phyloP scores from a whole-genome alignment of 2,329 filamentous ascomycete species.

The Massarina eburnea region DNA sequence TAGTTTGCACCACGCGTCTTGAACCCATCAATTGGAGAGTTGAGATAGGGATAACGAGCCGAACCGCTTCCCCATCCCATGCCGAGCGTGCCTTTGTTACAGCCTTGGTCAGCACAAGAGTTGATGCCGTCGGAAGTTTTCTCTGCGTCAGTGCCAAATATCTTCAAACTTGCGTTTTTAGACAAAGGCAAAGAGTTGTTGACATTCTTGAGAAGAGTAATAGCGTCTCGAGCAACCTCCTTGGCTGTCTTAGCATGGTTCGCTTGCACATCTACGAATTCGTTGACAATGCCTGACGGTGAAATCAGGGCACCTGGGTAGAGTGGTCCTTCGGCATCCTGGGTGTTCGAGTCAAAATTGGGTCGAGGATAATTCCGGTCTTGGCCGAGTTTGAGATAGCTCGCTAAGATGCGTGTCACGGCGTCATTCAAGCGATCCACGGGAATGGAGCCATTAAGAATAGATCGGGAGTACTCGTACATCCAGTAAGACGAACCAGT shows the following conservation, averaged over 20 bases:
- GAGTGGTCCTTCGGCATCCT: constrained; percentile 35
- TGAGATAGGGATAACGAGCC: constrained; percentile 70
- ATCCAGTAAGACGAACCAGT: constrained; percentile 64
- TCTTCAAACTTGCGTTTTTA: constrained; percentile 31
- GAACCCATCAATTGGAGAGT: constrained; percentile 69
- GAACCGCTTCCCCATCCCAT: constrained; percentile 82
- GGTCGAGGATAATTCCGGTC: constrained; percentile 47
- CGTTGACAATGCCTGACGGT: constrained; percentile 66
- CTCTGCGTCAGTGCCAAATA: constrained; percentile 53
- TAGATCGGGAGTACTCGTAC: constrained; percentile 69
- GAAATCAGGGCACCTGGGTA: constrained; percentile 53
- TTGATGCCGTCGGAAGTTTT: constrained; percentile 64
- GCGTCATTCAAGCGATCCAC: constrained; percentile 85
- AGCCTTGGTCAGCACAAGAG: constrained; percentile 66
- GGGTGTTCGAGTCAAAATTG: constrained; percentile 42
- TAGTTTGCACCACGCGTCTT: constrained; percentile 64
- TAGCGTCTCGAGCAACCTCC: constrained; percentile 57
- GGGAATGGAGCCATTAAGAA: constrained; percentile 81
- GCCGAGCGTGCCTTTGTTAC: constrained; percentile 69
- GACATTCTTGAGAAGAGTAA: constrained; percentile 65
- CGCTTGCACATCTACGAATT: constrained; percentile 64
- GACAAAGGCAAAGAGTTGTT: constrained; percentile 56
- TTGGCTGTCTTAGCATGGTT: constrained; percentile 55
- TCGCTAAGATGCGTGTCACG: constrained; percentile 79
- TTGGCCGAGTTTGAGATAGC: constrained; percentile 70